phyloP scores from a whole-genome alignment of 805 yeast genomes.

The Yarrowia sp. region DNA sequence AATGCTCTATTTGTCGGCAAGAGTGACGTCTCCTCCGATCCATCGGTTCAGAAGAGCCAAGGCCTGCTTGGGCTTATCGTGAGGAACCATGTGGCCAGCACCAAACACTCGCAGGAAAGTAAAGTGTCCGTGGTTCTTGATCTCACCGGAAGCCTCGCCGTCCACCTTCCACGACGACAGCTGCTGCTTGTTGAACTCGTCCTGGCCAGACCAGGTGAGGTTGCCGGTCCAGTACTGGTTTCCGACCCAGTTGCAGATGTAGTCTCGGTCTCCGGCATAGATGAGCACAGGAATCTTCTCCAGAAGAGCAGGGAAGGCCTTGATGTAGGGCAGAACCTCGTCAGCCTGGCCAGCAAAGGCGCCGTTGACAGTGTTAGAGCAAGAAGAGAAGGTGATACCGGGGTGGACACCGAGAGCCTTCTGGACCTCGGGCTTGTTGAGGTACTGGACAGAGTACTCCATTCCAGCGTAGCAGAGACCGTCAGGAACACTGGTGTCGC shows the following conservation, averaged over 20 bases:
- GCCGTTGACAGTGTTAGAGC: not conserved
- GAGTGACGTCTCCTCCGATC: slow-evolving; percentile 9
- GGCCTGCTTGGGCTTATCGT: slow-evolving; percentile 67
- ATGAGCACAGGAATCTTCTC: slow-evolving; percentile 77
- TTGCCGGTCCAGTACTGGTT: slow-evolving; percentile 83
- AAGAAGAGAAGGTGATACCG: slow-evolving; percentile 8
- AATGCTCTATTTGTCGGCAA: not conserved
- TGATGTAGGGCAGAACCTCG: slow-evolving; percentile 68
- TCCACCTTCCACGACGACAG: slow-evolving; percentile 53
- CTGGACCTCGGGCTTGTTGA: slow-evolving; percentile 16
- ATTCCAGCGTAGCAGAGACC: slow-evolving; percentile 25
- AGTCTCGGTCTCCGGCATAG: slow-evolving; percentile 93
- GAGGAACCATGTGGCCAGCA: slow-evolving; percentile 95
- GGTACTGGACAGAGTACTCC: slow-evolving; percentile 5
- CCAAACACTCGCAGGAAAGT: slow-evolving; percentile 79
- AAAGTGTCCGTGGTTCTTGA: slow-evolving; percentile 70
- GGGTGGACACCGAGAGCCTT: slow-evolving; percentile 23
- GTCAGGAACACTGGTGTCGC: not conserved
- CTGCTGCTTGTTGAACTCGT: slow-evolving; percentile 56
- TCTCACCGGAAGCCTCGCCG: slow-evolving; percentile 65
- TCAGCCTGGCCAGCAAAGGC: slow-evolving; percentile 51
- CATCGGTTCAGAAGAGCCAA: slow-evolving; percentile 27
- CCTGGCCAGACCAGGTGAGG: slow-evolving; percentile 68
- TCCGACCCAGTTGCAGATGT: slow-evolving; percentile 92
- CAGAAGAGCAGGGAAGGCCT: slow-evolving; percentile 63